Base-by-base conservation (phyloP, 352 stramenopile genomes). In the Phytophthora pini region DNA sequence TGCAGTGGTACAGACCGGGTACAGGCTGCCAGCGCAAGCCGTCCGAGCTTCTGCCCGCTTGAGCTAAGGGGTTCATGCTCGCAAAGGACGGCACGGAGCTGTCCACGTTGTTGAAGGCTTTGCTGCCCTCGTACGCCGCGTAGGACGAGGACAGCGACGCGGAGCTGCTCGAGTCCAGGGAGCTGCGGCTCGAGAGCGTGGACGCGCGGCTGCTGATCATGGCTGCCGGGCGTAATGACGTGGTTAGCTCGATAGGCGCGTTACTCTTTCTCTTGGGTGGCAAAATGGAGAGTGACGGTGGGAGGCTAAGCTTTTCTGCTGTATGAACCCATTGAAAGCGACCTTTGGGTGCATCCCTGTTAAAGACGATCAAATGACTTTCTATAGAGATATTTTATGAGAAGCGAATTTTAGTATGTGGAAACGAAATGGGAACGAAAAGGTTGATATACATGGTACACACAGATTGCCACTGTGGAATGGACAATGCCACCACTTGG, bases 11-110 rank as follows among this genome's bases (percentile, higher is more conserved):
- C 6, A 95, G 71, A 27, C 82, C 82, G 0, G 79, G 77, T 49
- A 94, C 85, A 4, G 88, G 86, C 66, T 93, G 82, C 82, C 83
- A 94, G 32, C 84, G 82, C n/a, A 80, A 52, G 9, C 72, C 57
- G 10, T 41, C 32, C n/a, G 61, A 36, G 27, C 55, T 65, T 34
- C 60, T 63, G 0, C 72, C 65, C 7, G 53, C 50, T 12, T 79
- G 72, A 9, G 81, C 78, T 58, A 85, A 87, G 17, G 82, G 83
- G 72, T 94, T 94, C 60, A 94, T 72, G 44, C 71, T 45, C 13
- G 68, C 66, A 49, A 94, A 94, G 48, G 82, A 74, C 22, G 86
- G 86, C 29, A 92, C 65, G 8, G 69, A 77, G 27, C 29, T 59
- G 56, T 80, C 76, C 8, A 72, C 64, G 34, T 77, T 73, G 1